These are phyloP conservation scores for Crithidia thermophila DNA, from an alignment of 208 protist species.

Conservation along the genomic window DNA sequence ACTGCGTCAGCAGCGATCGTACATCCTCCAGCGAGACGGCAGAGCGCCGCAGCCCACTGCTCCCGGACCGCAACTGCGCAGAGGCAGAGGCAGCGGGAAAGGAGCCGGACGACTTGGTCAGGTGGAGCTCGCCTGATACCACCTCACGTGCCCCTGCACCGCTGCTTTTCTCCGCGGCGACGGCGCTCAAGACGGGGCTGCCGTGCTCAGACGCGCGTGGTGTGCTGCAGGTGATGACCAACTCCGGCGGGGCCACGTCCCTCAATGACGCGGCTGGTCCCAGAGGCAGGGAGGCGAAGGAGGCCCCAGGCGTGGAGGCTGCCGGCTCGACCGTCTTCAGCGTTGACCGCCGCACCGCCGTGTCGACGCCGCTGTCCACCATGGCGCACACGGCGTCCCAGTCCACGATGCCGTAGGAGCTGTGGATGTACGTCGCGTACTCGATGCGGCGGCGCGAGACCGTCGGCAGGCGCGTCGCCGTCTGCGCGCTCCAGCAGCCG, in stretches of 20 bases:
- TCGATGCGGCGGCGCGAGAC: constrained; percentile 57
- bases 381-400: constrained; percentile 57
- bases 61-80: too few species aligned
- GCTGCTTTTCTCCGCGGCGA: background rate
- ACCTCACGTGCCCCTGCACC: too few species aligned
- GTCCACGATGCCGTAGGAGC: constrained; percentile 54
- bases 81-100: too few species aligned
- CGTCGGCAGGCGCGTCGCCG: constrained; percentile 35
- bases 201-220: background rate
- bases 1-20: background rate
- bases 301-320: background rate
- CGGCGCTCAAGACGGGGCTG: background rate
- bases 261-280: background rate
- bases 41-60: background rate
- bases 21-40: constrained; percentile 9
- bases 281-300: background rate
- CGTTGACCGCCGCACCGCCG: constrained; percentile 30
- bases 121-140: too few species aligned
- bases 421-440: constrained; percentile 55
- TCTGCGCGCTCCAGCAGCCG: constrained; percentile 51
- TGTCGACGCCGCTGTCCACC: constrained; percentile 37
- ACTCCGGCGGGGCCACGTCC: constrained; percentile 2
- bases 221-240: background rate
- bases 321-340: constrained; percentile 18
- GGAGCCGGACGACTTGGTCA: too few species aligned